Evolutionary conservation across 2,329 filamentous ascomycete genomes (phyloP), one percentile per base, ranked within the genome.

Genomic region (Phialophora macrospora): DNA sequence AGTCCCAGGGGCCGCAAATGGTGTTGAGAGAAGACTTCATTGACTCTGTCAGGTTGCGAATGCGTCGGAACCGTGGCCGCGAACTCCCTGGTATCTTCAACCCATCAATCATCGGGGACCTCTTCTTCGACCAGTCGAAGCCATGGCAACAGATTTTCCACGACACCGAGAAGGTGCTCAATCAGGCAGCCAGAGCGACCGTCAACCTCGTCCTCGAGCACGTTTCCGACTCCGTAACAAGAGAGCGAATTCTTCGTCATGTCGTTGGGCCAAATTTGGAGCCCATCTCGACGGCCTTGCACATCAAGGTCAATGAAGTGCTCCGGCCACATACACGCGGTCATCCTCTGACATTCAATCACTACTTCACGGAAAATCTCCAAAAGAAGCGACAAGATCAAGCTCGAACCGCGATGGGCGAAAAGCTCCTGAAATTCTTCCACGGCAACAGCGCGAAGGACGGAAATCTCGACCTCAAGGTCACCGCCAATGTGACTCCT

Each of bases 241-340:
- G 68, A 12, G 55, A 60, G 0, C 48, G 64, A 0, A 54, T 78
- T 4, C 54, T 73, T 30, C 49, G 57, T 3, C 22, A 55, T 0
- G 24, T 76, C 1, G 26, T 77, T 11, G 60, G 60, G 0, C 72
- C 74, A 0, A 69, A 72, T n/a, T 55, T 78, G 8, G 70, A 76
- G 2, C 61, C 26, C 8, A 52, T 69, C 24, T 30, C 52, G 14
- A 7, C 20, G 6, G 69, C 68, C 3, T 75, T 84, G 1, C 74
- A 79, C 6, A 64, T 68, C 0, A 84, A 84, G 69, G 74, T 81
- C 0, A 60, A 64, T 0, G 79, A 83, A 58, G 71, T 88, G 1
- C 72, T 88, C 0, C 71, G 74, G 11, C 81, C 76, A 5, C 78
- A 83, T 74, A 81, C 77, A 66, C 73, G 74, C 8, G 71, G 75